Evolutionary conservation across 805 yeast genomes (phyloP).

Genomic region (Yarrowia deformans): DNA sequence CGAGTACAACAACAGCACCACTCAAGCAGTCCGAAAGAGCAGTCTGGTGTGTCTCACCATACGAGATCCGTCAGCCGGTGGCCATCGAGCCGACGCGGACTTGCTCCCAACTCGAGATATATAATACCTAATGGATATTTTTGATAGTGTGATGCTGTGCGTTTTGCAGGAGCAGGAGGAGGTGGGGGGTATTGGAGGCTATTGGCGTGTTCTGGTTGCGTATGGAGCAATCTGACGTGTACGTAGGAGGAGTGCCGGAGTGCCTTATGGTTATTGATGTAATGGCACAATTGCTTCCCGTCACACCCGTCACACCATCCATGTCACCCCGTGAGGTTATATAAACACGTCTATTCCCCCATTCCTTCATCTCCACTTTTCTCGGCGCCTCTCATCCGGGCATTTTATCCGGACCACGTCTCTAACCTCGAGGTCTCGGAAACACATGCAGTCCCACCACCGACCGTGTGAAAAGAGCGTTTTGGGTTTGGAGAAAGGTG

Average conservation of each 20-base stretch:
- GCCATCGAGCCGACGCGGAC: slow-evolving; percentile 3
- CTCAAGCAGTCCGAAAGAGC: no score
- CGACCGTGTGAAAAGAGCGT: not conserved
- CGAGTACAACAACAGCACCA: no score
- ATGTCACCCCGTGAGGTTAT: not conserved
- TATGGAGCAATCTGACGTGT: not conserved
- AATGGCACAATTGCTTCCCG: no score
- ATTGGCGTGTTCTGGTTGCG: slow-evolving; percentile 3
- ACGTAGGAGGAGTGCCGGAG: no score
- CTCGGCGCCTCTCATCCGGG: not conserved
- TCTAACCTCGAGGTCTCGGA: not conserved
- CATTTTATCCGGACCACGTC: slow-evolving; percentile 16
- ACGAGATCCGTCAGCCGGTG: no score
- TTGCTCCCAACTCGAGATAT: slow-evolving; percentile 22
- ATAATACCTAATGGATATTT: slow-evolving; percentile 26
- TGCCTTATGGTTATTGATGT: no score
- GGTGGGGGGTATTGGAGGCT: slow-evolving; percentile 29
- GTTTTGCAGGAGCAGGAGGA: not conserved
- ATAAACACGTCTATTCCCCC: not conserved
- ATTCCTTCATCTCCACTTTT: not conserved
- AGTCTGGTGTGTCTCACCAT: no score
- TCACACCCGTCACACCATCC: no score
- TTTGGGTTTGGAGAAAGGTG: slow-evolving; percentile 24
- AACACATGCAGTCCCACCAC: slow-evolving; percentile 18
- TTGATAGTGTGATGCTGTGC: slow-evolving; percentile 33